phyloP scores from a whole-genome alignment of 176 grass and related monocot genomes.

The Stipa capillata region DNA sequence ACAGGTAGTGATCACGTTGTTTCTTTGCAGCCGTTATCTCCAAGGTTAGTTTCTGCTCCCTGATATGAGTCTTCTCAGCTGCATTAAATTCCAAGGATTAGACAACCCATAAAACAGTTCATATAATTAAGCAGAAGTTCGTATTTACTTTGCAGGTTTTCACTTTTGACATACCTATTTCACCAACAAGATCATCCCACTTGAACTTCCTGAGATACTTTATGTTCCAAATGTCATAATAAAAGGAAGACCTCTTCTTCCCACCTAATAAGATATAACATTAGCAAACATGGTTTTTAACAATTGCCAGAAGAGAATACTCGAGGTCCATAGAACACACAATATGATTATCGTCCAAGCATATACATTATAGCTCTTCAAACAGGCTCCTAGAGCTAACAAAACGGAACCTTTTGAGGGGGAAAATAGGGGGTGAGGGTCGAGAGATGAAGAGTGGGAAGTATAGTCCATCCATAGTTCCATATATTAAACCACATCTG shows the following conservation, averaged over 20 bases:
- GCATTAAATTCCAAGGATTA: slow-evolving; percentile 29
- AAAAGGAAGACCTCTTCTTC: slow-evolving; percentile 79
- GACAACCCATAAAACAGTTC: background rate
- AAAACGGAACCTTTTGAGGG: background rate
- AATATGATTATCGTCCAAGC: background rate
- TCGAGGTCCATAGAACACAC: background rate
- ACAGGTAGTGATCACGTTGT: slow-evolving; percentile 83
- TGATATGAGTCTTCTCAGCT: slow-evolving; percentile 65
- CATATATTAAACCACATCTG: background rate
- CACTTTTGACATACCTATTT: slow-evolving; percentile 53
- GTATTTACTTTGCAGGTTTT: background rate
- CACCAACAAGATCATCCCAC: slow-evolving; percentile 94
- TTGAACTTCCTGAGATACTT: slow-evolving; percentile 95
- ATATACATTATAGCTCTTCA: background rate
- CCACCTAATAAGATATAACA: slow-evolving; percentile 51
- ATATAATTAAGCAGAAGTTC: background rate
- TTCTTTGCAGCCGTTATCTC: slow-evolving; percentile 93
- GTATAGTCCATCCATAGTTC: background rate
- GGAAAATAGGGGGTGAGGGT: background rate
- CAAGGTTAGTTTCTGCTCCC: slow-evolving; percentile 81
- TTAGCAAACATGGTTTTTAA: background rate
- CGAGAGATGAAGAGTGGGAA: background rate
- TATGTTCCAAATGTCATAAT: slow-evolving; percentile 98
- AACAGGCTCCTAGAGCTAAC: background rate
- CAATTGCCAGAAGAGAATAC: background rate